Conservation (phyloP, 495 filamentous ascomycete genomes). For the Halenospora varia region DNA sequence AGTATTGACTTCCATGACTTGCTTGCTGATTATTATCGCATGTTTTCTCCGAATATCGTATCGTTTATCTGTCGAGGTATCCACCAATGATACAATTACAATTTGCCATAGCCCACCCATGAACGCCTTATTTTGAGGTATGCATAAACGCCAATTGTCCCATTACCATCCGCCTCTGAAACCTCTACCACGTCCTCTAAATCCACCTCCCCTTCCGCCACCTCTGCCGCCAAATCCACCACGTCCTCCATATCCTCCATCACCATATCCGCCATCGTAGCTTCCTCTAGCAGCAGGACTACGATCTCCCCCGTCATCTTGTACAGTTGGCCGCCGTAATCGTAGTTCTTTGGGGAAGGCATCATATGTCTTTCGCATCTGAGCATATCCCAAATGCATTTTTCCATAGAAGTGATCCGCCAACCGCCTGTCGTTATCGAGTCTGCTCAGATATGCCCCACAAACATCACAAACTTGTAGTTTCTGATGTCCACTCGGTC, state of each 20-base stretch:
- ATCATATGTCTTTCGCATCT: constrained; percentile 92
- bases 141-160: constrained; percentile 9
- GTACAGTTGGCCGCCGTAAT: constrained; percentile 54
- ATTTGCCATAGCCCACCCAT: not conserved
- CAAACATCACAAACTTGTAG: constrained; percentile 98
- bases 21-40: too few species aligned
- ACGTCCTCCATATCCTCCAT: constrained; percentile 42
- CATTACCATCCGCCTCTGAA: constrained; percentile 42
- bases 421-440: constrained; percentile 90
- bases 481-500: constrained; percentile 93
- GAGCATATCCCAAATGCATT: constrained; percentile 97
- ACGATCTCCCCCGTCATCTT: constrained; percentile 43
- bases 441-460: constrained; percentile 81
- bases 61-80: too few species aligned
- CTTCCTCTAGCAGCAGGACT: constrained; percentile 44
- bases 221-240: constrained; percentile 40
- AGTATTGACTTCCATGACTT: too few species aligned
- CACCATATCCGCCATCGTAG: constrained; percentile 43
- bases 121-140: not conserved
- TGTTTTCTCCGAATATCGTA: too few species aligned
- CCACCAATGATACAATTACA: not conserved
- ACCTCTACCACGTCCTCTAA: constrained; percentile 34
- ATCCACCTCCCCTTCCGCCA: constrained; percentile 44
- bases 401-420: constrained; percentile 99
- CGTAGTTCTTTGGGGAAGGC: constrained; percentile 81